Evolutionary conservation across 2,329 filamentous ascomycete genomes (phyloP).

Genomic region (Pyrenochaeta sp.): DNA sequence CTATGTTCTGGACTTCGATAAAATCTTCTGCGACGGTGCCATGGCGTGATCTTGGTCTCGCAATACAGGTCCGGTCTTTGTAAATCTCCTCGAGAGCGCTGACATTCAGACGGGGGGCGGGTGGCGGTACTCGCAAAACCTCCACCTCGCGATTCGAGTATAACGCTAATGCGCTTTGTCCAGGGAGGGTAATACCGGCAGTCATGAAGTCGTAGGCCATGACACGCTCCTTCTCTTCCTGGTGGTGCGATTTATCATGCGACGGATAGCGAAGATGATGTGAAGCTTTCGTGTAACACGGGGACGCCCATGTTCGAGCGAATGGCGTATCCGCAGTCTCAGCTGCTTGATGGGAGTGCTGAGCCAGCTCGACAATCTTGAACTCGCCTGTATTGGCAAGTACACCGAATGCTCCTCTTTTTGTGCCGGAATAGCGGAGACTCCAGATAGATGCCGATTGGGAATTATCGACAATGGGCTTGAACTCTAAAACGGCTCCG

Average conservation of each 20-base stretch:
- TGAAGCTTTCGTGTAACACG: conserved; percentile 55
- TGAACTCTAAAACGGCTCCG: conserved; percentile 65
- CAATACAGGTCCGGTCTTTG: conserved; percentile 42
- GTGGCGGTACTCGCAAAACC: conserved; percentile 57
- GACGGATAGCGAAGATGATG: conserved; percentile 56
- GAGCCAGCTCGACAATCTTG: conserved; percentile 63
- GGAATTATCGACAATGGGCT: conserved; percentile 60
- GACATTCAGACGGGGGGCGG: conserved; percentile 53
- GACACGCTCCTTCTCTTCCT: conserved; percentile 58
- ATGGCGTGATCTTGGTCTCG: conserved; percentile 37
- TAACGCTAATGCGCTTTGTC: conserved; percentile 62
- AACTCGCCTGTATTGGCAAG: conserved; percentile 68
- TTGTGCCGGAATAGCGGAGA: conserved; percentile 67
- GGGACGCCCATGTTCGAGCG: conserved; percentile 50
- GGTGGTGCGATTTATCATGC: conserved; percentile 54
- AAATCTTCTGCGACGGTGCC: conserved; percentile 48
- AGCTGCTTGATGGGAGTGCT: conserved; percentile 54
- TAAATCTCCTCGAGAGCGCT: conserved; percentile 56
- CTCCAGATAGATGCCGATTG: conserved; percentile 67
- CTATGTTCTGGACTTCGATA: conserved; percentile 40
- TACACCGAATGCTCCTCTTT: conserved; percentile 65
- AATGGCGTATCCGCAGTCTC: conserved; percentile 29
- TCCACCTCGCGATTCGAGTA: conserved; percentile 61
- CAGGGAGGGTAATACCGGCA: conserved; percentile 53
- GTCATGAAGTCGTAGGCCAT: conserved; percentile 70